phyloP scores from a whole-genome alignment of 495 filamentous ascomycete species.

The Chaetomium cochliodes region DNA sequence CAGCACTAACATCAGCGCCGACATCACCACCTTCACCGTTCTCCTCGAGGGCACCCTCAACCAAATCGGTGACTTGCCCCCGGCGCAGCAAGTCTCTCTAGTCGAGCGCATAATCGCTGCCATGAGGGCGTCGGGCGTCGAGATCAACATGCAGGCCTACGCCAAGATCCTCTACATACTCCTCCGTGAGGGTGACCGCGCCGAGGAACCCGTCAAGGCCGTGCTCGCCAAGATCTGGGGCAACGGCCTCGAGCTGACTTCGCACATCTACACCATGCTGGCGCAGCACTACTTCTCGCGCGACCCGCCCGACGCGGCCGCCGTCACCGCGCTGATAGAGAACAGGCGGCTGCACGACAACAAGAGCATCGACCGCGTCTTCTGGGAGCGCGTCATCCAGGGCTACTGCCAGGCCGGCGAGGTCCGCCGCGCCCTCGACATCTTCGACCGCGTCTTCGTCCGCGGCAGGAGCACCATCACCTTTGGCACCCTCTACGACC shows the following conservation, averaged over 20 bases:
- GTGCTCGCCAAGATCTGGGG: slow-evolving; percentile 60
- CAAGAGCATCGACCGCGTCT: slow-evolving; percentile 52
- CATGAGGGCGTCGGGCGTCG: slow-evolving; percentile 54
- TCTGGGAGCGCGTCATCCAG: slow-evolving; percentile 67
- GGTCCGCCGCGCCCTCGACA: slow-evolving; percentile 48
- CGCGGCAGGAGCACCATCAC: slow-evolving; percentile 40
- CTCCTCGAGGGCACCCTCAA: slow-evolving; percentile 43
- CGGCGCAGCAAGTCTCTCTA: slow-evolving; percentile 35
- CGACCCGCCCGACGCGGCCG: slow-evolving; percentile 55
- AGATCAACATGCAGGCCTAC: slow-evolving; percentile 58
- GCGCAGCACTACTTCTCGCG: slow-evolving; percentile 63
- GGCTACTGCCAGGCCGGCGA: slow-evolving; percentile 57
- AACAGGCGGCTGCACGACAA: slow-evolving; percentile 41
- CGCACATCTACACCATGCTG: slow-evolving; percentile 68
- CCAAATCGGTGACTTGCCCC: slow-evolving; percentile 19
- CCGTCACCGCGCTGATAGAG: slow-evolving; percentile 55
- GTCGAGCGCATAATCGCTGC: slow-evolving; percentile 47
- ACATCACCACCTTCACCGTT: slow-evolving; percentile 47
- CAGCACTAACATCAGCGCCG: slow-evolving; percentile 32
- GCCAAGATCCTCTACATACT: slow-evolving; percentile 63
- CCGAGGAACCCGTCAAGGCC: slow-evolving; percentile 52
- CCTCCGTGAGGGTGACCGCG: slow-evolving; percentile 43
- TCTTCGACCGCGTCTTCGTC: slow-evolving; percentile 47
- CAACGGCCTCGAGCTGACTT: slow-evolving; percentile 50
- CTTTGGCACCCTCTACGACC: slow-evolving; percentile 46